These are phyloP conservation scores for Nicotiana sylvestris DNA, from an alignment of 257 asterid species.

Conservation along the genomic window DNA sequence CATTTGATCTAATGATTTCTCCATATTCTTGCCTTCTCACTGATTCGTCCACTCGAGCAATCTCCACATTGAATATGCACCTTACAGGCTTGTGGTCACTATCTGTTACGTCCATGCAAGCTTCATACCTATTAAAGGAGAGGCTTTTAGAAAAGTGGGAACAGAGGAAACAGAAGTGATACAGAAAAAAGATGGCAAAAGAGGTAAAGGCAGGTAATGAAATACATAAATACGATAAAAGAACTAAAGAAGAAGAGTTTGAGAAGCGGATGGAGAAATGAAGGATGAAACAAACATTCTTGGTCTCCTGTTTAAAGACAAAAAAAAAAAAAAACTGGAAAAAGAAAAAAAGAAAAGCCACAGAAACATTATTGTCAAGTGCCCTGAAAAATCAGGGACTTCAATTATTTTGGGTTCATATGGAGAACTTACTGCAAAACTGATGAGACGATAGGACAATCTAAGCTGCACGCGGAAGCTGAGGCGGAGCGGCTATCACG, in stretches of 20 bases:
- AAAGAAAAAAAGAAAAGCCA: neutral
- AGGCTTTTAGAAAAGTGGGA: neutral
- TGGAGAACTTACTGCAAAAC: slow-evolving; percentile 60
- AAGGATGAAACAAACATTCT: neutral
- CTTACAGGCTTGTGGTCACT: slow-evolving; percentile 99
- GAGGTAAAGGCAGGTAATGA: neutral
- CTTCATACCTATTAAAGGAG: slow-evolving; percentile 70
- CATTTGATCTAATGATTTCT: slow-evolving; percentile 73
- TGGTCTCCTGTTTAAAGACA: neutral
- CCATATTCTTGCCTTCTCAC: slow-evolving; percentile 91
- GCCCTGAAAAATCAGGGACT: neutral
- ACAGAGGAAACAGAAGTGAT: neutral
- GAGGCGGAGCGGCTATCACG: slow-evolving; percentile 80
- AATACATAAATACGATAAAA: neutral
- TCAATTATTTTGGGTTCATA: neutral
- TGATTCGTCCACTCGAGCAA: slow-evolving; percentile 87
- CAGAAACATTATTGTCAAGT: neutral
- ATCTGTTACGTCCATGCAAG: slow-evolving; percentile 98
- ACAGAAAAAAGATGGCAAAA: neutral
- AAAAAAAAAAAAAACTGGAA: neutral
- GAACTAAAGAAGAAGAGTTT: neutral
- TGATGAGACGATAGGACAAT: slow-evolving; percentile 85
- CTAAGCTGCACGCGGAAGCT: slow-evolving; percentile 69
- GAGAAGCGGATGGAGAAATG: neutral
- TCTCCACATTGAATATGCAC: slow-evolving; percentile 70